A percentile compares a stretch with the other conserved stretches of the same genome.
Evolutionary conservation across 495 filamentous ascomycete genomes (phyloP).

Genomic region (Platismatia glauca): DNA sequence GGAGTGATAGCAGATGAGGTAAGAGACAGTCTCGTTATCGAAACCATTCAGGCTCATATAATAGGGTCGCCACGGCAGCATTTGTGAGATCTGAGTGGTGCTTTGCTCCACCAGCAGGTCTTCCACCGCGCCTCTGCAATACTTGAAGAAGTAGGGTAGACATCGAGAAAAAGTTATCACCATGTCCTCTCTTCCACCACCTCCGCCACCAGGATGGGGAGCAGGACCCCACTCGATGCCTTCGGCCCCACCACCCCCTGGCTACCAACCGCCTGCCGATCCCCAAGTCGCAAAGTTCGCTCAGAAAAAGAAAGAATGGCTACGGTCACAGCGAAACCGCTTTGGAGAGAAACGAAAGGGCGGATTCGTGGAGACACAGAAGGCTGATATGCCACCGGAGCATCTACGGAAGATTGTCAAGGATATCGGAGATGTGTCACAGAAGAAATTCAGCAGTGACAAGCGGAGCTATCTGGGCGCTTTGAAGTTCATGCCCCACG

Average conservation of each 20-base stretch:
- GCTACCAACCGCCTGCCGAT: slow-evolving; percentile 75
- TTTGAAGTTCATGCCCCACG: slow-evolving; percentile 99
- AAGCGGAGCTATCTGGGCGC: slow-evolving; percentile 97
- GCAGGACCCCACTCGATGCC: slow-evolving; percentile 68
- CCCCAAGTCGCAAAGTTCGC: slow-evolving; percentile 89
- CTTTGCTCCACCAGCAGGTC: background rate
- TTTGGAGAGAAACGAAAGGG: slow-evolving; percentile 96
- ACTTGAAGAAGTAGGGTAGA: slow-evolving; percentile 6
- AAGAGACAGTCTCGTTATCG: background rate
- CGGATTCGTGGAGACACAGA: slow-evolving; percentile 94
- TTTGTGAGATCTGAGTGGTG: background rate
- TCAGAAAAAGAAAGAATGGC: slow-evolving; percentile 98
- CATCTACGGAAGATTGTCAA: slow-evolving; percentile 97
- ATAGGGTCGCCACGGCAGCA: background rate
- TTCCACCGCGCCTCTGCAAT: background rate
- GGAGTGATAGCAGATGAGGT: background rate
- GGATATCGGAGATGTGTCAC: slow-evolving; percentile 98
- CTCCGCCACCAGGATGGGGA: slow-evolving; percentile 68
- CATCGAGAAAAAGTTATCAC: slow-evolving; percentile 23
- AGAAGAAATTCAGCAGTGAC: slow-evolving; percentile 98
- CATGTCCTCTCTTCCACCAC: slow-evolving; percentile 75
- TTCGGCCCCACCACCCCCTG: slow-evolving; percentile 77
- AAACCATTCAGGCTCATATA: background rate
- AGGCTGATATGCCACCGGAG: slow-evolving; percentile 97
- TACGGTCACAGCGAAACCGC: slow-evolving; percentile 81